Base-by-base conservation (phyloP, 2,329 filamentous ascomycete species). In the Dactylonectria estremocensis region DNA sequence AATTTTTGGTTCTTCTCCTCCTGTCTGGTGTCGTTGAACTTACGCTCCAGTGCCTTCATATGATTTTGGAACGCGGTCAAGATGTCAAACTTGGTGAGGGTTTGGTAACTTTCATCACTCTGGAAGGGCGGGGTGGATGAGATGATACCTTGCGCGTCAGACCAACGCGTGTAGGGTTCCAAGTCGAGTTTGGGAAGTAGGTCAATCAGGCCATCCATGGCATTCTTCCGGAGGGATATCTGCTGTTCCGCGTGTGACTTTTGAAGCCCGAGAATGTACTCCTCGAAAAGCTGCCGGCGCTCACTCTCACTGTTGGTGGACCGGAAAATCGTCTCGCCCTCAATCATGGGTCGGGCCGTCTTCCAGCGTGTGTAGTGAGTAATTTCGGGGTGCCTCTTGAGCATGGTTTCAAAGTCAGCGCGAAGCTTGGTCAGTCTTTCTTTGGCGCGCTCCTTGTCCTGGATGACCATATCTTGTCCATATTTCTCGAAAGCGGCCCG, bases 331-430 rank as follows among this genome's bases (percentile, higher is more conserved):
- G 94, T 96, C 85, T 99, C 96, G 56, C 93, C 93, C 81, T 98
- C 94, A 69, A 99, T 94, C 71, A 98, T 97, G 10, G 95, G 94
- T 56, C 94, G 91, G 60, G 95, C 96, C 16, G 94, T 98, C 87
- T 95, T 97, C 96, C 96, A 99, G 69, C 95, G 92, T 48, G 95
- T 98, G 81, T 97, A 98, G 80, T 98, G 91, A 81, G 95, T 96
- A 82, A 99, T 98, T 81, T 99, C 96, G 68, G 95, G 95, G 80
- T 99, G 95, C 72, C 95, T 95, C 82, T 92, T 94, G 73, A 99
- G 88, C 96, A 99, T 99, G 62, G 92, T 95, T 74, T 93, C 92
- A 82, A 99, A 99, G 85, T 98, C 96, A 81, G 93, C 88, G 77
- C 95, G 93, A 77, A 98, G 88, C 85, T 98, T 98, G 75, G 93